Evolutionary conservation across 1,139 yeast genomes (phyloP).

Genomic region (Diutina catenulata): DNA sequence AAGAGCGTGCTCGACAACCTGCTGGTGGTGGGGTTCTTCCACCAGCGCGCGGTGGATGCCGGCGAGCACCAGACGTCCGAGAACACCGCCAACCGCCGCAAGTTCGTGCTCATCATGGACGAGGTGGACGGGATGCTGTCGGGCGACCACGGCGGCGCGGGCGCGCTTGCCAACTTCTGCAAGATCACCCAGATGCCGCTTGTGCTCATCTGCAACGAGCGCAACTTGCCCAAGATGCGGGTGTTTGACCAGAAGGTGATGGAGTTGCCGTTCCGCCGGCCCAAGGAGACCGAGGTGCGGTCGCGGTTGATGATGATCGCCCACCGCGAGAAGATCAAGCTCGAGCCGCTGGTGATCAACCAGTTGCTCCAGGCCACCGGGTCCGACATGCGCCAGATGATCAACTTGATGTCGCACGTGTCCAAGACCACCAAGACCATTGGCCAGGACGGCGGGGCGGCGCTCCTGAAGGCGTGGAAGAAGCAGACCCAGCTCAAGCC

Average conservation of each 20-base stretch:
- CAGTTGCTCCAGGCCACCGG: conserved; percentile 77
- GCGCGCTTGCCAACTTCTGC: conserved; percentile 84
- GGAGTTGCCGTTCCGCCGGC: conserved; percentile 81
- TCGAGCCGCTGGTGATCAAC: conserved; percentile 74
- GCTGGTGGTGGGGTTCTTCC: conserved; percentile 71
- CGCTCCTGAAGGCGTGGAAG: conserved; percentile 65
- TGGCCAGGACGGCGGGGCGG: conserved; percentile 26
- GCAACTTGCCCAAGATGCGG: conserved; percentile 87
- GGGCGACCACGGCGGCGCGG: conserved; percentile 98
- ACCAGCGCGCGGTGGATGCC: conserved; percentile 13
- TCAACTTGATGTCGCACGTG: conserved; percentile 77
- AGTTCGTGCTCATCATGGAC: conserved; percentile 84
- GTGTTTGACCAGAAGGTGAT: conserved; percentile 82
- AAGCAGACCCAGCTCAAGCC: conserved; percentile 88
- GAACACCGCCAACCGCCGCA: conserved; percentile 23
- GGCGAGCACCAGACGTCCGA: conserved; percentile 14
- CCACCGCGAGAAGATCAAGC: conserved; percentile 64
- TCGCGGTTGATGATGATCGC: conserved; percentile 89
- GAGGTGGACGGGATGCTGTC: conserved; percentile 99
- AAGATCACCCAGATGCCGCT: conserved; percentile 79
- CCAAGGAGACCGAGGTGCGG: conserved; percentile 69
- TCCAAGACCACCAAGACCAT: conserved; percentile 58
- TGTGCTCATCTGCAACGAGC: conserved; percentile 89
- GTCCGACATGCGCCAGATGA: conserved; percentile 90
- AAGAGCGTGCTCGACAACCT: conserved; percentile 69